These are phyloP conservation scores for Diaporthe ampelina DNA, from an alignment of 2,329 filamentous ascomycete genomes.

Conservation along the genomic window DNA sequence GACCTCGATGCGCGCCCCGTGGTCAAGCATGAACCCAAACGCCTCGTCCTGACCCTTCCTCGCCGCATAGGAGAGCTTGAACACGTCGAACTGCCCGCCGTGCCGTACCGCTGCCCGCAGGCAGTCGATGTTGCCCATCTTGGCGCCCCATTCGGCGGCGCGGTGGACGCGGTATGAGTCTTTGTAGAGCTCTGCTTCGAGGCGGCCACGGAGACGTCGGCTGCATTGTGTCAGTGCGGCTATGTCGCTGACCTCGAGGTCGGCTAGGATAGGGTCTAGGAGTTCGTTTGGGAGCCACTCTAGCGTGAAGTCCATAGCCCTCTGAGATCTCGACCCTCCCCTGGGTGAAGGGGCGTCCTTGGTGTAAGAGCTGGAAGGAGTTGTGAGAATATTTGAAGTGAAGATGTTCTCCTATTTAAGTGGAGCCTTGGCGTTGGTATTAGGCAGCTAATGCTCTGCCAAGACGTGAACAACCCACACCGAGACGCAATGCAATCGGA, in stretches of 20 bases:
- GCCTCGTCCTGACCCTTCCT: background rate
- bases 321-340: too few species aligned
- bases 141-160: background rate
- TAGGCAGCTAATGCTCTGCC: too few species aligned
- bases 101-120: background rate
- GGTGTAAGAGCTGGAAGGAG: too few species aligned
- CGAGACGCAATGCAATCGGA: too few species aligned
- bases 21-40: background rate
- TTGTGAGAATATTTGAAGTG: too few species aligned
- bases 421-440: too few species aligned
- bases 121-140: background rate
- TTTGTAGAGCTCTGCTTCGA: background rate
- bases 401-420: too few species aligned
- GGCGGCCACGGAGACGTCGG: background rate
- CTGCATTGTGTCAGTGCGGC: background rate
- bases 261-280: background rate
- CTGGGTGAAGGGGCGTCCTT: too few species aligned
- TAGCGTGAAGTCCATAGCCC: background rate
- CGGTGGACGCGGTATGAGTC: background rate
- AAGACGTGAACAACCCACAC: too few species aligned
- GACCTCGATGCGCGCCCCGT: background rate
- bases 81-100: background rate
- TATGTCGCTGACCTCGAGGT: constrained; percentile 2
- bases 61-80: background rate
- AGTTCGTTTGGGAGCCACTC: constrained; percentile 15